A percentile compares a stretch with the other conserved stretches of the same genome.
Evolutionary conservation across 805 yeast genomes (phyloP).

Genomic region (Wickerhamomyces strasburgensis): DNA sequence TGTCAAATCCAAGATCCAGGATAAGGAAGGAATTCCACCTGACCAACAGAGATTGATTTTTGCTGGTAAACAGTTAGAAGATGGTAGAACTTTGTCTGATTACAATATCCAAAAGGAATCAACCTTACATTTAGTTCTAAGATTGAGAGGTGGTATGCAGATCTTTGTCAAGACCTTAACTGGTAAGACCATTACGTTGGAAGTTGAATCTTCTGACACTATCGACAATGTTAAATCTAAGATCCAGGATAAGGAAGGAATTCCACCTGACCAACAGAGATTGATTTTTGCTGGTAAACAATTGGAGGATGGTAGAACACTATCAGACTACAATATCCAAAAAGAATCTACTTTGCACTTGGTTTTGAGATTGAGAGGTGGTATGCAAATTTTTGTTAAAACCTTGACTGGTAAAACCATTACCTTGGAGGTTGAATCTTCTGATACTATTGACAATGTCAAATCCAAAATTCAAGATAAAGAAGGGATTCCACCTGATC

Average conservation of each 20-base stretch:
- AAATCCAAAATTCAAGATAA: constrained; percentile 95
- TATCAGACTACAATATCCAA: constrained; percentile 92
- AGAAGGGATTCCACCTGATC: constrained; percentile 99
- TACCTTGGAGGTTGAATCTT: constrained; percentile 90
- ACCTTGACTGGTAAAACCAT: constrained; percentile 97
- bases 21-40: constrained; percentile 98
- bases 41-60: constrained; percentile 94
- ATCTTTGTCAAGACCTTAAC: constrained; percentile 96
- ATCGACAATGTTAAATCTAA: constrained; percentile 91
- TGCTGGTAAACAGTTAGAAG: constrained; percentile 94
- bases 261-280: constrained; percentile 99
- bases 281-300: constrained; percentile 95
- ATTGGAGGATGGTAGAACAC: constrained; percentile 90
- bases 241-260: constrained; percentile 98
- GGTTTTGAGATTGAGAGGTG: constrained; percentile 86
- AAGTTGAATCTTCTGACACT: constrained; percentile 96
- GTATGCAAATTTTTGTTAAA: constrained; percentile 91
- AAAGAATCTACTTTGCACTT: constrained; percentile 85
- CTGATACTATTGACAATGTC: constrained; percentile 92
- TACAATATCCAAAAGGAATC: constrained; percentile 95
- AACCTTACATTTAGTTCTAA: constrained; percentile 73
- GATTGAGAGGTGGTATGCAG: constrained; percentile 88
- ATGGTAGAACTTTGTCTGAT: constrained; percentile 88
- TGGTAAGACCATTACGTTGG: constrained; percentile 95
- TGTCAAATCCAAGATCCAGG: constrained; percentile 92